Evolutionary conservation across 2,329 filamentous ascomycete species (phyloP).

Genomic region (Aspergillus latus): DNA sequence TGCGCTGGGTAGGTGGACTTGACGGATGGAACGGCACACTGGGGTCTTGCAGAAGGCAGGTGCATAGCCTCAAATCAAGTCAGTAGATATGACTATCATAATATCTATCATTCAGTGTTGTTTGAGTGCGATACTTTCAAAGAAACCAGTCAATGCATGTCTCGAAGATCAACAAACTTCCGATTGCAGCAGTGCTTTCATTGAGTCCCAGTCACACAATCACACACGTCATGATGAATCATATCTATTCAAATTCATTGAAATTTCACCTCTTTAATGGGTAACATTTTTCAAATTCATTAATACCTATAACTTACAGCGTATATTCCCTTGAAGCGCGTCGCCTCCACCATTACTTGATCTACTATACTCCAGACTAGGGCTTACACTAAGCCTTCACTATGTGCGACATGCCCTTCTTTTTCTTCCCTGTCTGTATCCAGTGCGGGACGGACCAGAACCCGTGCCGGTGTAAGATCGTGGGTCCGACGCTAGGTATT

Average conservation of each 20-base stretch:
- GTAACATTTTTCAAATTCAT: background rate
- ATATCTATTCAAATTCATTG: conserved; percentile 2
- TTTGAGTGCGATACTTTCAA: no score
- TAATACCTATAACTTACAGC: background rate
- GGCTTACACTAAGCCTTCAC: background rate
- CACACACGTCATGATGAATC: conserved; percentile 24
- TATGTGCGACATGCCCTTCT: conserved; percentile 42
- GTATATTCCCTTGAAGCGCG: background rate
- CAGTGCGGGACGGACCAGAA: conserved; percentile 59
- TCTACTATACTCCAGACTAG: background rate
- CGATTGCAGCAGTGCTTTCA: no score
- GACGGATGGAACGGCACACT: no score
- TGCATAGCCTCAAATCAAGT: background rate
- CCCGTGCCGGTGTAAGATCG: conserved; percentile 57
- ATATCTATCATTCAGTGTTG: no score
- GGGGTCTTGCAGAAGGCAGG: background rate
- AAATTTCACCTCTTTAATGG: background rate
- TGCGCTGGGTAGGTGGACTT: background rate
- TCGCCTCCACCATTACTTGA: background rate
- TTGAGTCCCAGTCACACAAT: background rate
- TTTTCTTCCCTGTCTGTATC: conserved; percentile 54
- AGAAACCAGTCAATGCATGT: background rate
- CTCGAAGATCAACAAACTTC: no score
- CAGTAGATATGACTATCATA: background rate
- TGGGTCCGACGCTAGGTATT: conserved; percentile 55